phyloP scores from a whole-genome alignment of 2,329 filamentous ascomycete species.

The Fusarium liriodendri region DNA sequence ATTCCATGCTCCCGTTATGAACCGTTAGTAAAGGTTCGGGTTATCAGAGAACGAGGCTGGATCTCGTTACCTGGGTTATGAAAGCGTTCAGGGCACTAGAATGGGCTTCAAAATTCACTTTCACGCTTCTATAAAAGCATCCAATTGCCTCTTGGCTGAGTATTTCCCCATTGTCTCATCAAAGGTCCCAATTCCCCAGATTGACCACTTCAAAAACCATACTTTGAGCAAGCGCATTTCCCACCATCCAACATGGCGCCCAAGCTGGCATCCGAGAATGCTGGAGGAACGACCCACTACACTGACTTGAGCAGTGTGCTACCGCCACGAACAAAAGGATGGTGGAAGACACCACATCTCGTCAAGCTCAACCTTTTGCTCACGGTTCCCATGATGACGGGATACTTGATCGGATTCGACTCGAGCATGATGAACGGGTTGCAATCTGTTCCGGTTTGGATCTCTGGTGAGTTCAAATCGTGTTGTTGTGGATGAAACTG shows the following conservation, averaged over 20 bases:
- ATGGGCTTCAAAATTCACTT: not conserved
- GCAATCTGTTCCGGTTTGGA: constrained; percentile 4
- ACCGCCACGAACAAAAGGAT: not conserved
- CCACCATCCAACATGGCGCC: not conserved
- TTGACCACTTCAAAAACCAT: not conserved
- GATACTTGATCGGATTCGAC: not conserved
- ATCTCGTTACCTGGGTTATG: not conserved
- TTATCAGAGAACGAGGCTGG: not conserved
- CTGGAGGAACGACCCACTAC: not conserved
- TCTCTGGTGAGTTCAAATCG: not conserved
- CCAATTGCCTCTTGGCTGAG: not conserved
- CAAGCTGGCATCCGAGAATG: not conserved
- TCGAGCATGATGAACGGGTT: not conserved
- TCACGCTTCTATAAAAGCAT: not conserved
- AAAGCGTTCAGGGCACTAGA: not conserved
- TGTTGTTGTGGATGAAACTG: not conserved
- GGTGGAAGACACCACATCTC: not conserved
- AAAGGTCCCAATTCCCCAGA: no score
- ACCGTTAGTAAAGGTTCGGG: not conserved
- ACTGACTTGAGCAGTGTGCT: not conserved
- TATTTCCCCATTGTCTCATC: not conserved
- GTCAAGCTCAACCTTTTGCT: constrained; percentile 2
- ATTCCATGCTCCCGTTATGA: not conserved
- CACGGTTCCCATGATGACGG: not conserved
- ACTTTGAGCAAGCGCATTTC: no score